Evolutionary conservation across 164 flowering plant species (phyloP).

Genomic region (Magnolia officinalis): DNA sequence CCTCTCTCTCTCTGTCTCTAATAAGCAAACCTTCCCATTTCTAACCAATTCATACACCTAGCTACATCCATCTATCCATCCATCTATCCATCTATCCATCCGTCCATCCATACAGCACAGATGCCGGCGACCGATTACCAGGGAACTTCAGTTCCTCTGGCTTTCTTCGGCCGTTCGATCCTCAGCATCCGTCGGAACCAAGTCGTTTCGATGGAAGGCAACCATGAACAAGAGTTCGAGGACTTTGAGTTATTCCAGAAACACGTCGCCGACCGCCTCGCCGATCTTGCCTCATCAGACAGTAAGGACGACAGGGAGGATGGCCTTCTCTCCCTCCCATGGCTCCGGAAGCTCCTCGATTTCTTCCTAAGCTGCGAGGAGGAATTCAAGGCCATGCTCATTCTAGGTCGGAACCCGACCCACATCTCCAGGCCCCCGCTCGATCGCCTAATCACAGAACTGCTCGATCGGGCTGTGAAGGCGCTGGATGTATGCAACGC

Average conservation of each 20-base stretch:
- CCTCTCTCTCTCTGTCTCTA: slow-evolving; percentile 13
- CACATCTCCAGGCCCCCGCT: slow-evolving; percentile 24
- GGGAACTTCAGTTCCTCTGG: slow-evolving; percentile 22
- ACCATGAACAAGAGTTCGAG: slow-evolving; percentile 61
- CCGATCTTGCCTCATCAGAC: slow-evolving; percentile 22
- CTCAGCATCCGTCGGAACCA: slow-evolving; percentile 87
- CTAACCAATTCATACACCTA: background rate
- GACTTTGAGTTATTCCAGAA: slow-evolving; percentile 69
- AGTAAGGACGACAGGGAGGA: slow-evolving; percentile 38
- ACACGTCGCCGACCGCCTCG: slow-evolving; percentile 61
- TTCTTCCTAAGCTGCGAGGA: slow-evolving; percentile 37
- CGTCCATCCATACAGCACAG: background rate
- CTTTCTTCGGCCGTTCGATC: slow-evolving; percentile 60
- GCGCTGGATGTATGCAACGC: slow-evolving; percentile 72
- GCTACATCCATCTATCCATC: too few species aligned
- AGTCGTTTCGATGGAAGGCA: slow-evolving; percentile 46
- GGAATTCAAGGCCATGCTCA: slow-evolving; percentile 32
- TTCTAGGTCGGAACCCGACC: slow-evolving; percentile 15
- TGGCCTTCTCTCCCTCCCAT: slow-evolving; percentile 41
- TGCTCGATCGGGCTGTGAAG: slow-evolving; percentile 47
- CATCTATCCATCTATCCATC: background rate
- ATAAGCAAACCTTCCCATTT: background rate
- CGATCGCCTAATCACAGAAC: slow-evolving; percentile 29
- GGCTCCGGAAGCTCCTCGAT: slow-evolving; percentile 46
- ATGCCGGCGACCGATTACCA: slow-evolving; percentile 64